Conservation (phyloP, 768 basidiomycete species). For the Suillus spraguei region DNA sequence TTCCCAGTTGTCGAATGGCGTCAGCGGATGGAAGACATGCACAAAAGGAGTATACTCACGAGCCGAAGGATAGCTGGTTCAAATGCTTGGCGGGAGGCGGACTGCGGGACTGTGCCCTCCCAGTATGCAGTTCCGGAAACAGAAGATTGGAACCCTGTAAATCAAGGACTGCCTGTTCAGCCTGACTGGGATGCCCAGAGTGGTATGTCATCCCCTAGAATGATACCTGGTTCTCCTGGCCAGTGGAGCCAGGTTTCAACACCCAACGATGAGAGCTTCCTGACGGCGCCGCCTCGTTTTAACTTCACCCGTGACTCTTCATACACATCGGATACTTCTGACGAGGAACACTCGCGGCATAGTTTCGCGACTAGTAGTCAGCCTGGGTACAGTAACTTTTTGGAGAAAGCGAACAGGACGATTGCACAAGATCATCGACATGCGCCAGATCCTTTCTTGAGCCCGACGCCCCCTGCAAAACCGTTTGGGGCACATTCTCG, state of each 20-base stretch:
- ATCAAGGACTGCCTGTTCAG: slow-evolving; percentile 63
- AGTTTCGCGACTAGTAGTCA: slow-evolving; percentile 28
- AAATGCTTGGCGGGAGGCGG: slow-evolving; percentile 79
- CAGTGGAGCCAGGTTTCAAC: slow-evolving; percentile 67
- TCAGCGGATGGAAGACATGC: slow-evolving; percentile 94
- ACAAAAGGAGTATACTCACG: slow-evolving; percentile 74
- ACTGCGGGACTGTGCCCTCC: slow-evolving; percentile 49
- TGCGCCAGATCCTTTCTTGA: slow-evolving; percentile 86
- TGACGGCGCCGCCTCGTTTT: slow-evolving; percentile 35
- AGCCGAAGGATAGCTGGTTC: slow-evolving; percentile 70
- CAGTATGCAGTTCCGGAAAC: slow-evolving; percentile 57
- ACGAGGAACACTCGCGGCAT: slow-evolving; percentile 55
- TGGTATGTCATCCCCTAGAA: slow-evolving; percentile 40
- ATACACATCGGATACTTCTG: slow-evolving; percentile 53
- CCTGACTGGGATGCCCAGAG: slow-evolving; percentile 81
- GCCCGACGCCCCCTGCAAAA: slow-evolving; percentile 57
- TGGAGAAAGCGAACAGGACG: slow-evolving; percentile 81
- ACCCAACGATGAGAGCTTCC: slow-evolving; percentile 43
- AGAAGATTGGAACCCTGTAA: slow-evolving; percentile 81
- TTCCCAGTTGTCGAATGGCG: slow-evolving; percentile 99
- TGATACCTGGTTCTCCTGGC: slow-evolving; percentile 57
- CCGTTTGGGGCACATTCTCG: slow-evolving; percentile 86
- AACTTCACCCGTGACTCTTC: slow-evolving; percentile 32
- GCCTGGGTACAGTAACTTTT: slow-evolving; percentile 72
- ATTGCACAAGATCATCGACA: slow-evolving; percentile 81